Evolutionary conservation across 2,329 filamentous ascomycete genomes (phyloP).

Genomic region (Aspergillus floridensis): DNA sequence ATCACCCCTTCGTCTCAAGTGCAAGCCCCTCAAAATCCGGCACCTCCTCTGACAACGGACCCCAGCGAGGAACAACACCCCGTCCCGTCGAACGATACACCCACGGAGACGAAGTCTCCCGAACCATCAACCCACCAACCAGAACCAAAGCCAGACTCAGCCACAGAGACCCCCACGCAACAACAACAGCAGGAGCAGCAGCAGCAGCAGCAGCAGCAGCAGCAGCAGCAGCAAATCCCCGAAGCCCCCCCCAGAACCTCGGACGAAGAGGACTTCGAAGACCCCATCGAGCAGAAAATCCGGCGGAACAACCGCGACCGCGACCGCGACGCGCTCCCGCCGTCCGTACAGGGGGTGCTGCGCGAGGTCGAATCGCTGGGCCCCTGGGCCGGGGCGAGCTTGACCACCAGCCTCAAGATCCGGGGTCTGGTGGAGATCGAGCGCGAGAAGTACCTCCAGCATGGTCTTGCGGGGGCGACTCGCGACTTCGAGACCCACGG

Average conservation of each 20-base stretch:
- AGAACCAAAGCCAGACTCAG: too few species aligned
- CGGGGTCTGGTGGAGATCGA: constrained; percentile 63
- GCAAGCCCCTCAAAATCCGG: neutral
- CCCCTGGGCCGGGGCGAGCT: constrained; percentile 63
- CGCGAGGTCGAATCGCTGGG: constrained; percentile 61
- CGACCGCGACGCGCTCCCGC: constrained; percentile 24
- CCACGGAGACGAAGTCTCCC: too few species aligned
- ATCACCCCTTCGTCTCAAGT: constrained; percentile 15
- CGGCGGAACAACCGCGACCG: constrained; percentile 35
- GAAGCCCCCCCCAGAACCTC: constrained; percentile 12
- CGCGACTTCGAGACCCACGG: constrained; percentile 39
- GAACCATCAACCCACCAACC: too few species aligned
- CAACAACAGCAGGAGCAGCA: too few species aligned
- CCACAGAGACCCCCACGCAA: neutral
- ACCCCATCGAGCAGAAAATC: constrained; percentile 45
- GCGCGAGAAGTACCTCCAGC: constrained; percentile 59
- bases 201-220: neutral
- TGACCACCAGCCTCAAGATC: constrained; percentile 58
- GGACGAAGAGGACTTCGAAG: constrained; percentile 28
- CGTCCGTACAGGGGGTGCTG: constrained; percentile 39
- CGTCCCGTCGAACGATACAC: too few species aligned
- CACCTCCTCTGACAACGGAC: too few species aligned
- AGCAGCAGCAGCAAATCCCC: neutral
- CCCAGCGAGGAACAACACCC: too few species aligned
- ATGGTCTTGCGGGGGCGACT: constrained; percentile 48